phyloP scores from a whole-genome alignment of 1,284 basidiomycete genomes.

The Naganishia sp. region DNA sequence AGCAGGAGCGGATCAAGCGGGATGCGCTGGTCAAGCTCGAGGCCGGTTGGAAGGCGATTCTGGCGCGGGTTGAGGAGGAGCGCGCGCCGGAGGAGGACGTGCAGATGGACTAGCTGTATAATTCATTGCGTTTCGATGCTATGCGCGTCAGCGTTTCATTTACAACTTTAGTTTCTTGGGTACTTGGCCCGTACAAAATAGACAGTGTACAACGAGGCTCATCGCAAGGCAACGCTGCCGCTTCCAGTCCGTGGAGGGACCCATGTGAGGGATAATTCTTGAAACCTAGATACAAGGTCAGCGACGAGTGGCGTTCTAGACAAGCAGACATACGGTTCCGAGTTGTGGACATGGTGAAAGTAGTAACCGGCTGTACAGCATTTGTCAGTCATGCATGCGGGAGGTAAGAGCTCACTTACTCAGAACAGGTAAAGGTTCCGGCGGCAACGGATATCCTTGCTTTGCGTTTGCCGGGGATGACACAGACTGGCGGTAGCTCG shows the following conservation, averaged over 20 bases:
- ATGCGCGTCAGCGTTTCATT: no score
- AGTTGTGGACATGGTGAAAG: constrained; percentile 75
- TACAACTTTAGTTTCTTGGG: constrained; percentile 2
- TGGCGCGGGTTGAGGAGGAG: constrained; percentile 16
- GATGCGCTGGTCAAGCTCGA: constrained; percentile 33
- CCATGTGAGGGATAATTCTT: constrained; percentile 56
- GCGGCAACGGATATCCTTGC: constrained; percentile 4
- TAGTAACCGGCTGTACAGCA: constrained; percentile 62
- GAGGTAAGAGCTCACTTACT: constrained; percentile 1
- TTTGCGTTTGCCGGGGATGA: neutral
- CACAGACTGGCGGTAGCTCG: neutral
- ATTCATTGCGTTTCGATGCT: neutral
- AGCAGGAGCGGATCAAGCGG: constrained; percentile 39
- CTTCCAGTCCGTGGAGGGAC: constrained; percentile 40
- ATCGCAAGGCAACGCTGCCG: constrained; percentile 4
- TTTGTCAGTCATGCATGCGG: neutral
- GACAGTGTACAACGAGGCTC: constrained; percentile 2
- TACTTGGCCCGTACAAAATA: constrained; percentile 20
- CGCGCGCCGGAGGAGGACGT: constrained; percentile 29
- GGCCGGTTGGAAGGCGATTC: constrained; percentile 28
- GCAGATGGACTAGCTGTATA: constrained; percentile 25
- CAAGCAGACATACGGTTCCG: constrained; percentile 67
- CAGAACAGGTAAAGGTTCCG: constrained; percentile 14
- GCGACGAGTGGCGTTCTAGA: constrained; percentile 24
- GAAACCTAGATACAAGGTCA: constrained; percentile 43